Percentiles rank a stretch among this genome's conserved stretches.
These are phyloP conservation scores for Nannochloropsis gaditana DNA, from an alignment of 108 stramenopile genomes.

Conservation along the genomic window DNA sequence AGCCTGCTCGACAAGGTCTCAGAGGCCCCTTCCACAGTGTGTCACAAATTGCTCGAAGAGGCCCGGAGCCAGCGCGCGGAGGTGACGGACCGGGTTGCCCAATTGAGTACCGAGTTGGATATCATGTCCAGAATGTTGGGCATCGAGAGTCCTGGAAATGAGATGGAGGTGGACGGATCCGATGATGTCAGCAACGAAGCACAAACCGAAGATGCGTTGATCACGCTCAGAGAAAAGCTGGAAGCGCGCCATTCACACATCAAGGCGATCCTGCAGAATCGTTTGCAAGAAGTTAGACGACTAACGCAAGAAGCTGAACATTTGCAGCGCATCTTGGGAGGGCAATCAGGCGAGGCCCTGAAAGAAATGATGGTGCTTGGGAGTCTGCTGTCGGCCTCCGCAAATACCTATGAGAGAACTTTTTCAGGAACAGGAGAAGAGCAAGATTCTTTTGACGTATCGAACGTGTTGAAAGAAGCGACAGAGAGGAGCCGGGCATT, in stretches of 20 bases:
- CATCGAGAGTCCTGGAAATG: neutral
- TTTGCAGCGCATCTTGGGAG: neutral
- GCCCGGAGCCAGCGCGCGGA: neutral
- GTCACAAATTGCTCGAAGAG: neutral
- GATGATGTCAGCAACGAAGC: neutral
- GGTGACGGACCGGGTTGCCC: neutral
- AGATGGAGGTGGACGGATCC: neutral
- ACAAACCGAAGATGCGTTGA: neutral
- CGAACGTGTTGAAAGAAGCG: neutral
- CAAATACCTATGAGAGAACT: neutral
- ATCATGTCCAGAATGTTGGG: conserved; percentile 4
- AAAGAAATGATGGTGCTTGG: neutral
- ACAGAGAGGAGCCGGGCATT: neutral
- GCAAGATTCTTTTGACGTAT: neutral
- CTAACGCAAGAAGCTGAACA: neutral
- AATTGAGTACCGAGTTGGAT: neutral
- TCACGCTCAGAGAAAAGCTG: neutral
- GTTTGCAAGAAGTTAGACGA: neutral
- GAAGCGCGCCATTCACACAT: neutral
- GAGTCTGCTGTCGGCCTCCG: neutral
- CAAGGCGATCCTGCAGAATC: neutral
- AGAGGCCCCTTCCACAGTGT: neutral
- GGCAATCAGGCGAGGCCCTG: neutral
- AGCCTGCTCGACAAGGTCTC: neutral
- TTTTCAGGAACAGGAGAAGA: neutral